Conservation (phyloP, 1,139 yeast genomes). For the Sugiyamaella grinbergsii region DNA sequence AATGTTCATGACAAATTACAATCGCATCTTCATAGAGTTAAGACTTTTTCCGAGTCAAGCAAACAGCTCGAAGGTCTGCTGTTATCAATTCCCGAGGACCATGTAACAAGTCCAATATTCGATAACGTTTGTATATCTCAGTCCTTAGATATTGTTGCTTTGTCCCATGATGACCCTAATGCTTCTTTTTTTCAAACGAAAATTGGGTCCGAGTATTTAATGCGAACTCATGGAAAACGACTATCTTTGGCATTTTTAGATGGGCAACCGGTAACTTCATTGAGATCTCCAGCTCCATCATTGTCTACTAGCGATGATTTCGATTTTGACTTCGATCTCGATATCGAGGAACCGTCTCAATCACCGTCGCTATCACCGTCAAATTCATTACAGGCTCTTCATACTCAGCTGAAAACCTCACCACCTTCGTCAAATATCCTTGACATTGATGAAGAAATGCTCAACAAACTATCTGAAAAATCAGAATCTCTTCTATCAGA, state of each 20-base stretch:
- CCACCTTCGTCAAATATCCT: background rate
- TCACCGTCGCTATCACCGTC: background rate
- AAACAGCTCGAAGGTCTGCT: constrained; percentile 28
- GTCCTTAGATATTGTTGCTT: constrained; percentile 32
- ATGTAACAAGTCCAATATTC: constrained; percentile 17
- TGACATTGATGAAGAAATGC: constrained; percentile 19
- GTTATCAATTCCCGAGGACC: constrained; percentile 24
- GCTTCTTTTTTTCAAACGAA: constrained; percentile 27
- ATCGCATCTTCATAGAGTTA: constrained; percentile 29
- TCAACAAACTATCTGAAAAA: constrained; percentile 19
- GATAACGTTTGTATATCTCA: constrained; percentile 22
- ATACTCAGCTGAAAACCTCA: background rate
- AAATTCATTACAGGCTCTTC: background rate
- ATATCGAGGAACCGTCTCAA: background rate
- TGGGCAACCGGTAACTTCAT: background rate
- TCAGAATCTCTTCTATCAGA: constrained; percentile 20
- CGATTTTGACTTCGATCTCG: constrained; percentile 10
- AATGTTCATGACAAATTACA: constrained; percentile 24
- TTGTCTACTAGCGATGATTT: background rate
- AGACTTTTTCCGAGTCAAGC: constrained; percentile 27
- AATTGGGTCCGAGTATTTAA: constrained; percentile 27
- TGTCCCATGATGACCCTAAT: constrained; percentile 30
- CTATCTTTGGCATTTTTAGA: constrained; percentile 12
- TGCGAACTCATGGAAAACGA: constrained; percentile 14
- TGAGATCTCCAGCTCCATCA: background rate